Evolutionary conservation across 2,329 filamentous ascomycete species (phyloP).

Genomic region (Zopfia rhizophila): DNA sequence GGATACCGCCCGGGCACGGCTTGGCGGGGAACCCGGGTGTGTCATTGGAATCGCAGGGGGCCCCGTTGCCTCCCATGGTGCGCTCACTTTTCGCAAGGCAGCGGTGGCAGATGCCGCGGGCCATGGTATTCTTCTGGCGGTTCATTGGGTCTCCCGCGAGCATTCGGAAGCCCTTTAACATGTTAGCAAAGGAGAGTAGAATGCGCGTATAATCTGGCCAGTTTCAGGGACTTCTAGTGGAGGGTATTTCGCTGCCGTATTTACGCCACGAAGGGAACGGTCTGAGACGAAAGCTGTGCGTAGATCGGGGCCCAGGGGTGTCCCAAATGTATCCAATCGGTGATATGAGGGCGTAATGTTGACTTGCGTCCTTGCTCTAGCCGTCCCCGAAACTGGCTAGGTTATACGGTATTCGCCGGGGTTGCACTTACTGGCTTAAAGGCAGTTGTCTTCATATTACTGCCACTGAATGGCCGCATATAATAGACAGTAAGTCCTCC

Average conservation of each 20-base stretch:
- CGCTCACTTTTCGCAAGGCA: conserved; percentile 52
- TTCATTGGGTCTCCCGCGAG: conserved; percentile 66
- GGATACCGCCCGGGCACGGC: conserved; percentile 49
- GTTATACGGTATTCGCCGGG: background rate
- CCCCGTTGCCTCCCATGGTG: conserved; percentile 26
- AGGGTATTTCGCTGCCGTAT: too few relatives aligned
- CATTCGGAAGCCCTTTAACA: conserved; percentile 71
- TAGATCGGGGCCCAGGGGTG: too few relatives aligned
- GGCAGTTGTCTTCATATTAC: conserved; percentile 50
- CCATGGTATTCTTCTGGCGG: conserved; percentile 14
- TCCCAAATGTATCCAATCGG: too few relatives aligned
- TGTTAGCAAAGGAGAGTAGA: too few relatives aligned
- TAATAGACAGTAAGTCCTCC: conserved; percentile 54
- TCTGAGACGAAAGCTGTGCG: too few relatives aligned
- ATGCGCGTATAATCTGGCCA: too few relatives aligned
- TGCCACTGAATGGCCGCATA: conserved; percentile 37
- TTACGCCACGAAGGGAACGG: too few relatives aligned
- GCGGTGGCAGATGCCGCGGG: conserved; percentile 56
- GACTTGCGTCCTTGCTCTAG: too few relatives aligned
- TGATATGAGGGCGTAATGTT: too few relatives aligned
- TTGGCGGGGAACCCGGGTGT: conserved; percentile 57
- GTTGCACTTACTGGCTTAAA: conserved; percentile 40
- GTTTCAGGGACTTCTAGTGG: too few relatives aligned
- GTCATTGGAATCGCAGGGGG: conserved; percentile 39
- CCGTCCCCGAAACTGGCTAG: too few relatives aligned